Evolutionary conservation across 345 rosid genomes (phyloP).

Genomic region (Camelina hispida): DNA sequence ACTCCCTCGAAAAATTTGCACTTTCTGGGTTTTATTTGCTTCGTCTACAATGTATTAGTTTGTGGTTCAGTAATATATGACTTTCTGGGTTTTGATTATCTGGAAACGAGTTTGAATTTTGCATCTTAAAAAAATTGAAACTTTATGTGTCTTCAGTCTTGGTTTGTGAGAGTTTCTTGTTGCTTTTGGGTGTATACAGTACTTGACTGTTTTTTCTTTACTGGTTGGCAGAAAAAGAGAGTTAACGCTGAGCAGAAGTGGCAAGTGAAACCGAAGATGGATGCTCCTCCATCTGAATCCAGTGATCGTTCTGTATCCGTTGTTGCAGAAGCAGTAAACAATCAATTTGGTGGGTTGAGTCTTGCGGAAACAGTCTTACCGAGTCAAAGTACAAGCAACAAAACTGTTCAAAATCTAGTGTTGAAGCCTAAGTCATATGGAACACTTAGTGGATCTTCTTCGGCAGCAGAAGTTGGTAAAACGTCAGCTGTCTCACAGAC

Average conservation of each 20-base stretch:
- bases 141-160: neutral
- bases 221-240: slow-evolving; percentile 48
- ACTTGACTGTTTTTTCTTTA: neutral
- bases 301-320: slow-evolving; percentile 37
- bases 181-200: slow-evolving; percentile 2
- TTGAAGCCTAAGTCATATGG: slow-evolving; percentile 67
- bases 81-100: neutral
- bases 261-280: slow-evolving; percentile 43
- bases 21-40: slow-evolving; percentile 20
- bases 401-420: slow-evolving; percentile 45
- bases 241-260: slow-evolving; percentile 41
- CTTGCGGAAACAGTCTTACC: slow-evolving; percentile 49
- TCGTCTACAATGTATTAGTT: neutral
- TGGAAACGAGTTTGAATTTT: neutral
- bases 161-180: slow-evolving; percentile 12
- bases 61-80: neutral
- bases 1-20: neutral
- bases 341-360: slow-evolving; percentile 55
- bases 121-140: neutral
- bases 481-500: slow-evolving; percentile 18
- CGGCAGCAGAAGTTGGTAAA: slow-evolving; percentile 42
- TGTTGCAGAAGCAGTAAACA: slow-evolving; percentile 46
- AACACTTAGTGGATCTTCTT: slow-evolving; percentile 52
- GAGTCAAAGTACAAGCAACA: slow-evolving; percentile 35
- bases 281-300: slow-evolving; percentile 38